Evolutionary conservation across 2,329 filamentous ascomycete species (phyloP).

Genomic region (Colletotrichum somersetense): DNA sequence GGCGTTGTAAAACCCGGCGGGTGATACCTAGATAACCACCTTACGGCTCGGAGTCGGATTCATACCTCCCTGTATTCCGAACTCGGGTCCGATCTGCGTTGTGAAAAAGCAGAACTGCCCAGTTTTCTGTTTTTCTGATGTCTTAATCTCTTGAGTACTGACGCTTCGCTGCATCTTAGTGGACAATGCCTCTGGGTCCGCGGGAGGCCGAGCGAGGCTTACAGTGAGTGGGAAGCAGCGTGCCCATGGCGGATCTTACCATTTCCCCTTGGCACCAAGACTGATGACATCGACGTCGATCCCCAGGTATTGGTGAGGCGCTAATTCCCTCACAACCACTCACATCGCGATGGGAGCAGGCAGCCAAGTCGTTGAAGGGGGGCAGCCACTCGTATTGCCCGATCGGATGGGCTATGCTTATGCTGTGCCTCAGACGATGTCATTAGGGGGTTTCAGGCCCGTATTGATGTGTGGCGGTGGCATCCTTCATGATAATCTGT

Average conservation of each 20-base stretch:
- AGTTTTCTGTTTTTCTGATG: conserved; percentile 13
- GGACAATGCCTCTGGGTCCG: background rate
- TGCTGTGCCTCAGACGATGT: conserved; percentile 37
- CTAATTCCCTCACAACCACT: background rate
- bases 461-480: conserved; percentile 12
- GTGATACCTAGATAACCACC: background rate
- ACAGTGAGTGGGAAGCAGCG: background rate
- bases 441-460: conserved; percentile 8
- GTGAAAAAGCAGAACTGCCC: background rate
- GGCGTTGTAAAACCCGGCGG: background rate
- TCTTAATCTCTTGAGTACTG: background rate
- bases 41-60: background rate
- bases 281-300: conserved; percentile 39
- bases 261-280: conserved; percentile 29
- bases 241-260: conserved; percentile 24
- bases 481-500: background rate
- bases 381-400: conserved; percentile 27
- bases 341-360: background rate
- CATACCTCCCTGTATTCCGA: background rate
- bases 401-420: background rate
- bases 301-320: background rate
- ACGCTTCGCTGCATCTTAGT: background rate
- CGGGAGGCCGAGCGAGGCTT: conserved; percentile 4
- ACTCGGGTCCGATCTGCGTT: conserved; percentile 12
- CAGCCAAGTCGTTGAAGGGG: background rate